Conservation (phyloP, 345 rosid species). For the Hypericum androsaemum region DNA sequence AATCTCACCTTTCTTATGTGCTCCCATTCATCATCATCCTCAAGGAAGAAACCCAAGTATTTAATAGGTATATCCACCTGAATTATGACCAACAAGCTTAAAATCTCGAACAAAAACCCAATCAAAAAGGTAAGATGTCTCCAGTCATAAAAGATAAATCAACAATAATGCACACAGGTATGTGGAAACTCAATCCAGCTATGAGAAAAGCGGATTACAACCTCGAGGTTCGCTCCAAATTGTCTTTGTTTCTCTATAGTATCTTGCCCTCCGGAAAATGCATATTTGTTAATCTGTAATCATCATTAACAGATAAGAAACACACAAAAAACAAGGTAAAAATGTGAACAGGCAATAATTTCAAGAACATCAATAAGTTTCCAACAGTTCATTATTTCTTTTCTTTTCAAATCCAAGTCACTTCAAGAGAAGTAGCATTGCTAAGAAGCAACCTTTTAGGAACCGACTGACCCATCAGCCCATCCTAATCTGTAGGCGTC, state of each 20-base stretch:
- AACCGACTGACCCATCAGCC: too few relatives aligned
- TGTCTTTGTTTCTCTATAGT: slow-evolving; percentile 55
- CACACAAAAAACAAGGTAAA: background rate
- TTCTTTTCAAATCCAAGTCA: too few relatives aligned
- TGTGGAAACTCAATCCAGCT: background rate
- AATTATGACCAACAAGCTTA: slow-evolving; percentile 4
- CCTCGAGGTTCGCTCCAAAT: slow-evolving; percentile 89
- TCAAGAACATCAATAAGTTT: too few relatives aligned
- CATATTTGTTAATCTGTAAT: slow-evolving; percentile 62
- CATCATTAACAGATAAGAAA: background rate
- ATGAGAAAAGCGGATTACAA: slow-evolving; percentile 10
- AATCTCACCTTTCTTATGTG: slow-evolving; percentile 59
- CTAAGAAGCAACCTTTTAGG: too few relatives aligned
- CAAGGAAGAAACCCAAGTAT: slow-evolving; percentile 68
- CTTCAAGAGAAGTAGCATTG: too few relatives aligned
- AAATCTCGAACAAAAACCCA: background rate
- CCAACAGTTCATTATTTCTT: too few relatives aligned
- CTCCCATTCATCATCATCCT: slow-evolving; percentile 78
- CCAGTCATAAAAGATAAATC: background rate
- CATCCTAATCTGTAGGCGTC: too few relatives aligned
- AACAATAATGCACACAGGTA: background rate
- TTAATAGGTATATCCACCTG: slow-evolving; percentile 86
- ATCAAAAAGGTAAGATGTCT: too few relatives aligned
- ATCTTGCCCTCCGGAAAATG: slow-evolving; percentile 85
- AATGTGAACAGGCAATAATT: background rate